phyloP scores from a whole-genome alignment of 1,139 yeast genomes.

The Magnusiomyces paraingens region DNA sequence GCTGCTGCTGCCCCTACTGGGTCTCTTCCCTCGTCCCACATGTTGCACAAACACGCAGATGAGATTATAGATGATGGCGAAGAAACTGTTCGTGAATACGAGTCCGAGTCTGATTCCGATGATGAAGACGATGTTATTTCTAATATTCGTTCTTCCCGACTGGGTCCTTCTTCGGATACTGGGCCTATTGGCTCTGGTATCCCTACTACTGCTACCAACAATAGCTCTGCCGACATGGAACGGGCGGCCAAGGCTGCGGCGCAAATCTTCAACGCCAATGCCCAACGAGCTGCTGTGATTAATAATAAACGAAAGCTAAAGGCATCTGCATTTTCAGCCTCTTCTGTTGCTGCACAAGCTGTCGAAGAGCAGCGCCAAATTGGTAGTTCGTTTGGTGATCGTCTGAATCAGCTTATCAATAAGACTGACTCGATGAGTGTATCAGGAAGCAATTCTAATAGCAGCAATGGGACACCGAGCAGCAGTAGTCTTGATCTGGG shows the following conservation, averaged over 20 bases:
- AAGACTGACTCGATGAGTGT: background rate
- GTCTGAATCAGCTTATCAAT: slow-evolving; percentile 35
- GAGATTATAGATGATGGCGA: background rate
- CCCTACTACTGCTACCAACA: background rate
- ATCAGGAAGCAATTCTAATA: background rate
- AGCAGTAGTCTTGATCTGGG: background rate
- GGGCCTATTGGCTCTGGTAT: background rate
- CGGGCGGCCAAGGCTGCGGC: background rate
- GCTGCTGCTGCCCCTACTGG: background rate
- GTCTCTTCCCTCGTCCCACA: background rate
- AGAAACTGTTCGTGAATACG: background rate
- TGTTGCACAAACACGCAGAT: no score
- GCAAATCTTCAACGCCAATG: background rate
- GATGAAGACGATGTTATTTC: background rate
- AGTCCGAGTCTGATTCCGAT: background rate
- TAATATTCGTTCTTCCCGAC: background rate
- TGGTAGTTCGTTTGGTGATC: slow-evolving; percentile 42
- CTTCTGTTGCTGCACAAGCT: background rate
- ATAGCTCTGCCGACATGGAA: background rate
- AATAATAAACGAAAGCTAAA: background rate
- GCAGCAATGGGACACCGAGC: background rate
- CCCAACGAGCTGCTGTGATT: background rate
- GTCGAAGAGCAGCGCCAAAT: slow-evolving; percentile 20
- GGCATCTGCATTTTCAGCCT: background rate
- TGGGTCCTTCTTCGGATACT: no score